Conservation (phyloP, 208 protist species). For the Acanthamoeba sp. region DNA sequence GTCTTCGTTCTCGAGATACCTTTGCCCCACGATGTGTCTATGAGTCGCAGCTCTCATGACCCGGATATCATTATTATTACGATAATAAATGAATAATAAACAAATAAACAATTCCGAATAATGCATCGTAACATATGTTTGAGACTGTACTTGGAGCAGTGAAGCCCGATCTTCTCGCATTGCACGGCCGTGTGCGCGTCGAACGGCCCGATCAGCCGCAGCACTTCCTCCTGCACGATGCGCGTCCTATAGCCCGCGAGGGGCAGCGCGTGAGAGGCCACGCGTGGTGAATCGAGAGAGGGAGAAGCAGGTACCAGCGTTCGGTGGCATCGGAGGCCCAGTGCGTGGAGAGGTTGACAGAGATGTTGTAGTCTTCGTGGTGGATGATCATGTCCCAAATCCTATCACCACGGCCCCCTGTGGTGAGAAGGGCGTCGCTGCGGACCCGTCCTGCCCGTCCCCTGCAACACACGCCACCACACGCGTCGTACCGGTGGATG, state of each 20-base stretch:
- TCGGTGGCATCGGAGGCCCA: constrained; percentile 89
- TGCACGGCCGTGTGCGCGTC: constrained; percentile 90
- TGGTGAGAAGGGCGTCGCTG: too few species aligned
- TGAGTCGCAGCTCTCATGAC: too few species aligned
- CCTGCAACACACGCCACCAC: background rate
- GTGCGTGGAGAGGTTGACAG: constrained; percentile 91
- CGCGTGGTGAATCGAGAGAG: constrained; percentile 48
- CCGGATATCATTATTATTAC: too few species aligned
- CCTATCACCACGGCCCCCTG: too few species aligned
- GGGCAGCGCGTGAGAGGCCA: background rate
- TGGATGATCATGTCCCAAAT: constrained; percentile 94
- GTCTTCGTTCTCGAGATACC: background rate
- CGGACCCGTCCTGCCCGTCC: too few species aligned
- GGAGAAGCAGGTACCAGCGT: constrained; percentile 80
- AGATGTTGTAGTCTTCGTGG: constrained; percentile 93
- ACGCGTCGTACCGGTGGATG: constrained; percentile 78
- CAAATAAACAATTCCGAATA: too few species aligned
- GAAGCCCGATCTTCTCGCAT: constrained; percentile 86
- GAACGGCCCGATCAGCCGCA: constrained; percentile 89
- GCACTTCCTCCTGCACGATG: constrained; percentile 85
- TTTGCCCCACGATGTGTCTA: background rate
- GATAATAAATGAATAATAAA: too few species aligned
- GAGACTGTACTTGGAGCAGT: constrained; percentile 82
- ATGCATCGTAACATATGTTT: too few species aligned
- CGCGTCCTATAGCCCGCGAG: constrained; percentile 83